phyloP scores from a whole-genome alignment of 2,329 filamentous ascomycete species.

The Myriangium duriaei region DNA sequence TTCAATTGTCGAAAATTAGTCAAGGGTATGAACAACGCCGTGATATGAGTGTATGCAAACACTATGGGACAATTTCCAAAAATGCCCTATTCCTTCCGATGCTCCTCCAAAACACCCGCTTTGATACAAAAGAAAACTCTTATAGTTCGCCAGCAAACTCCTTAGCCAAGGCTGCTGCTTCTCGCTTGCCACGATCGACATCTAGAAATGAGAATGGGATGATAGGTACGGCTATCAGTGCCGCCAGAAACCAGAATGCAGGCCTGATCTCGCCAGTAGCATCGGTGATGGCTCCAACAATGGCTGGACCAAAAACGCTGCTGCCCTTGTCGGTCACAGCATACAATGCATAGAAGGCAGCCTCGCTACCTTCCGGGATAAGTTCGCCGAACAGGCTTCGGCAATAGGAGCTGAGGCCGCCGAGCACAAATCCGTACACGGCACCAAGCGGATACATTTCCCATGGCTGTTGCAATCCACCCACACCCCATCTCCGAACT shows the following conservation, averaged over 20 bases:
- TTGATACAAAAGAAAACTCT: neutral
- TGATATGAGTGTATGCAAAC: no score
- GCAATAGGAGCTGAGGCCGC: constrained; percentile 86
- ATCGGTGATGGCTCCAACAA: constrained; percentile 89
- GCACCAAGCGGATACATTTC: constrained; percentile 92
- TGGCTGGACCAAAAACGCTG: constrained; percentile 83
- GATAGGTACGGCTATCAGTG: constrained; percentile 71
- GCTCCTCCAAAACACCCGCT: neutral
- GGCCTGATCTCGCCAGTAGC: constrained; percentile 38
- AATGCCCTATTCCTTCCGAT: no score
- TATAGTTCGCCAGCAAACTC: constrained; percentile 15
- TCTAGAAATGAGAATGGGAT: constrained; percentile 77
- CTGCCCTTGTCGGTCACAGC: constrained; percentile 96
- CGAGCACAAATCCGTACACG: constrained; percentile 85
- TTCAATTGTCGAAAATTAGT: no score
- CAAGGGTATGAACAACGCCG: no score
- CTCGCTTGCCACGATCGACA: constrained; percentile 48
- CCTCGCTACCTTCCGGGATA: constrained; percentile 86
- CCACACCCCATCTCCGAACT: constrained; percentile 58
- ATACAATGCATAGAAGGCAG: constrained; percentile 91
- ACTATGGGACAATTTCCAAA: no score
- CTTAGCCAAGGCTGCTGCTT: constrained; percentile 28
- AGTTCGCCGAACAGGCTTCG: constrained; percentile 85
- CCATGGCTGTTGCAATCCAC: constrained; percentile 86
- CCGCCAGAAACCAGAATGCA: constrained; percentile 84